Evolutionary conservation across 805 yeast genomes (phyloP), one percentile per base, ranked within the genome.

Genomic region (Yueomyces sinensis): DNA sequence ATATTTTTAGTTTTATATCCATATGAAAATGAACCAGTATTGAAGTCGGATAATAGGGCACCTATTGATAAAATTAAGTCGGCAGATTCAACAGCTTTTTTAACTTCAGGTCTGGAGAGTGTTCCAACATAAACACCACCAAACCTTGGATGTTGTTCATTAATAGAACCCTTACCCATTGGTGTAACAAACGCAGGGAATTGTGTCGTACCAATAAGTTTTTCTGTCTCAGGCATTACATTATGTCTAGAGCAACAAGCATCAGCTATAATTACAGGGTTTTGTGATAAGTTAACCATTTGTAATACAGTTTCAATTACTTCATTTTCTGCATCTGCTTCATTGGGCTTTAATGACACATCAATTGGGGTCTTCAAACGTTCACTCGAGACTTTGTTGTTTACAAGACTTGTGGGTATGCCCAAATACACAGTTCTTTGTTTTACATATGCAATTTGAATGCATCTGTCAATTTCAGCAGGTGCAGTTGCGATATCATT

Each of bases 111-210:
- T 33, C 59, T 59, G 11, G 87, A 74, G 42, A 81, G 61, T 6
- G 76, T 64, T 40, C 91, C 91, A 30, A 79, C 77, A 47, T 81
- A 80, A 36, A 75, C 79, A 54, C 91, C 91, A 40, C 79, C 81
- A 51, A 68, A 80, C 54, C 79, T 61, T 34, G 71, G 67, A 46
- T 71, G 65, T 34, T 63, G 63, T 58, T 80, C 91, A 54, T 76
- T 72, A 43, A 79, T 69, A 11, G 70, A 63, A 32, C 81, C 75
- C 54, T 81, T 81, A 55, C 89, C 91, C 84, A 80, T 77, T 41
- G 91, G 89, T 17, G 91, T 81, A 35, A 74, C 74, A 52, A 70
- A 80, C 22, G 75, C 75, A n/a, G 86, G 83, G 70, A 72, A 79
- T 52, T 76, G 70, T 17, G 87, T 77, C 32, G 59, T 53, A 25